Evolutionary conservation across 371 early-diverging fungal species (phyloP).

Genomic region (Parasitella parasitica): DNA sequence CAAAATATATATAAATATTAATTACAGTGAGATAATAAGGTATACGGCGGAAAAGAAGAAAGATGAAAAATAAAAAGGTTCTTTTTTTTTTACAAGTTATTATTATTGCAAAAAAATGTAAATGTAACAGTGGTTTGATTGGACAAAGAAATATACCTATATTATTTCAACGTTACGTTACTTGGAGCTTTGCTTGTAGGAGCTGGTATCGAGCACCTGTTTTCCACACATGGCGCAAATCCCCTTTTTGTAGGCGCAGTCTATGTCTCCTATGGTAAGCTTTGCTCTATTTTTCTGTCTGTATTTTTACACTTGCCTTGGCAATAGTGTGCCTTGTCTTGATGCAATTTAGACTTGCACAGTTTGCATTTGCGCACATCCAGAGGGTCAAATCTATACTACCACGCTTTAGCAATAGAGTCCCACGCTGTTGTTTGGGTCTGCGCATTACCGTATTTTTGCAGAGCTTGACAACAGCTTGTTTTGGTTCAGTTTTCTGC

Average conservation of each 20-base stretch:
- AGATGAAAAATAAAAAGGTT: not conserved
- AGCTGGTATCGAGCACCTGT: conserved; percentile 62
- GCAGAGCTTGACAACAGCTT: conserved; percentile 64
- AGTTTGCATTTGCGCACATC: conserved; percentile 58
- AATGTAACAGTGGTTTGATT: not conserved
- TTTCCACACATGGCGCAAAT: conserved; percentile 82
- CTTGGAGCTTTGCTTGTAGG: conserved; percentile 65
- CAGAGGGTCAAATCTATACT: conserved; percentile 47
- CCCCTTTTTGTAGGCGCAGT: conserved; percentile 71
- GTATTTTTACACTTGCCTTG: conserved; percentile 64
- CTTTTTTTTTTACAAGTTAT: not conserved
- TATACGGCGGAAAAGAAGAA: not conserved
- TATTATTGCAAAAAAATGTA: too few species aligned
- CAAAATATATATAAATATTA: too few species aligned
- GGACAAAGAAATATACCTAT: not conserved
- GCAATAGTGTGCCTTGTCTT: conserved; percentile 66
- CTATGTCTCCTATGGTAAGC: too few species aligned
- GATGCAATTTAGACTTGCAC: conserved; percentile 68
- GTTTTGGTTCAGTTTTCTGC: conserved; percentile 69
- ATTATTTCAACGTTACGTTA: conserved; percentile 12
- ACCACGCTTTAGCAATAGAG: too few species aligned
- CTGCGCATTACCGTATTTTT: conserved; percentile 52
- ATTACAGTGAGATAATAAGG: not conserved
- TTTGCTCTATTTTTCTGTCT: too few species aligned
- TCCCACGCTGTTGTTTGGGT: too few species aligned